A percentile compares a stretch with the other conserved stretches of the same genome.
phyloP scores from a whole-genome alignment of 352 stramenopile genomes.

The Globisporangium solare region DNA sequence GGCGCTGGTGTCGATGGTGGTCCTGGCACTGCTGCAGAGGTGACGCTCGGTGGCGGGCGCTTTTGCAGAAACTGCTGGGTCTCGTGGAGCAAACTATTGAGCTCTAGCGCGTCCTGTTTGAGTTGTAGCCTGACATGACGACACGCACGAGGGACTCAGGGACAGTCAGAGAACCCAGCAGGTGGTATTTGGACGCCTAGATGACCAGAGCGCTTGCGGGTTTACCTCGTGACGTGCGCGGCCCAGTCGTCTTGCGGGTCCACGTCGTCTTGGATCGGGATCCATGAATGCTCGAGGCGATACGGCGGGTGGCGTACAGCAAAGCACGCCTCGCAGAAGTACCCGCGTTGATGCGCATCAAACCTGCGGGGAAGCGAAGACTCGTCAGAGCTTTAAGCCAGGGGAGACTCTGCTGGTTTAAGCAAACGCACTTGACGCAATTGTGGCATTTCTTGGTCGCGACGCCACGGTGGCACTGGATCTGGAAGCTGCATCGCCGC shows the following conservation, averaged over 20 bases:
- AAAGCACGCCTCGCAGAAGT: constrained; percentile 75
- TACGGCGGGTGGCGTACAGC: constrained; percentile 43
- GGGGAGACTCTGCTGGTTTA: no score
- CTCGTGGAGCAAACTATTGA: constrained; percentile 47
- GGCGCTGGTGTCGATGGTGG: neutral
- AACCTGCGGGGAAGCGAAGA: constrained; percentile 43
- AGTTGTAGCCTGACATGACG: constrained; percentile 40
- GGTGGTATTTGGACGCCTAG: no score
- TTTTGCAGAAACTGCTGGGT: constrained; percentile 33
- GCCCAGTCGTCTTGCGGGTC: constrained; percentile 65
- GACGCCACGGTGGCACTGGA: constrained; percentile 32
- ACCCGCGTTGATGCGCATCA: constrained; percentile 39
- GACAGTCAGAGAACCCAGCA: no score
- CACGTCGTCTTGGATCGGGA: constrained; percentile 41
- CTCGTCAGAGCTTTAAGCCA: no score
- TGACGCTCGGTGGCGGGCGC: neutral
- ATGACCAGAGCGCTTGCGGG: neutral
- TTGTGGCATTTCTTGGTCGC: constrained; percentile 66
- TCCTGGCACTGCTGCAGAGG: neutral
- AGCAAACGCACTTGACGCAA: constrained; percentile 47
- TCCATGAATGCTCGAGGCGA: constrained; percentile 51
- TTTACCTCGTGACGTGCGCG: constrained; percentile 44
- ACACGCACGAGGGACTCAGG: neutral
- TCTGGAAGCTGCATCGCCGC: constrained; percentile 51
- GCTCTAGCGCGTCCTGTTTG: constrained; percentile 58